Evolutionary conservation across 1,284 basidiomycete species (phyloP).

Genomic region (Clitocybe nebularis): DNA sequence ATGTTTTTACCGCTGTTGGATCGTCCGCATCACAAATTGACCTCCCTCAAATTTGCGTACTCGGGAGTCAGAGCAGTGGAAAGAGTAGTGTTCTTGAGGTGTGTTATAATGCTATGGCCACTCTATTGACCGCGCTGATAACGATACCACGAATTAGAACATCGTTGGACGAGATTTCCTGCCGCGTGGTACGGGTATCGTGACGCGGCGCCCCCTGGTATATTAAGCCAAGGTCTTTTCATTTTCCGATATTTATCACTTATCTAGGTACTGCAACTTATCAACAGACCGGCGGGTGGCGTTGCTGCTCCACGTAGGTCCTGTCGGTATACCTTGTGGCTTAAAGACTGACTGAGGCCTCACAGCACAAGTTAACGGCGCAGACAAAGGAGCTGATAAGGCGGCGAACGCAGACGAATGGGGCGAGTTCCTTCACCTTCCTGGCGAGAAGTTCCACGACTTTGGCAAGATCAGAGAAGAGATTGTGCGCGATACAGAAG

Average conservation of each 20-base stretch:
- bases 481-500: slow-evolving; percentile 95
- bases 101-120: slow-evolving; percentile 16
- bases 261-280: slow-evolving; percentile 87
- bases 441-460: slow-evolving; percentile 96
- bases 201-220: slow-evolving; percentile 91
- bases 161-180: slow-evolving; percentile 97
- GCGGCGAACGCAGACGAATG: slow-evolving; percentile 89
- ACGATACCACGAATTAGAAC: slow-evolving; percentile 53
- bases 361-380: slow-evolving; percentile 43
- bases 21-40: slow-evolving; percentile 73
- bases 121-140: slow-evolving; percentile 3
- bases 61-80: slow-evolving; percentile 83
- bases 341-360: slow-evolving; percentile 7
- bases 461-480: slow-evolving; percentile 96
- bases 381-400: slow-evolving; percentile 49
- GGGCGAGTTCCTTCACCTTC: slow-evolving; percentile 97
- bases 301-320: slow-evolving; percentile 38
- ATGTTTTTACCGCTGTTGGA: slow-evolving; percentile 82
- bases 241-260: slow-evolving; percentile 4
- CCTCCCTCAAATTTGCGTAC: slow-evolving; percentile 83
- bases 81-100: slow-evolving; percentile 88
- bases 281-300: slow-evolving; percentile 67
- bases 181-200: slow-evolving; percentile 96
- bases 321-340: neutral
- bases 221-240: slow-evolving; percentile 14